A percentile compares a stretch with the other conserved stretches of the same genome.
Conservation (phyloP, 2,329 filamentous ascomycete genomes). For the Phoma herbarum region DNA sequence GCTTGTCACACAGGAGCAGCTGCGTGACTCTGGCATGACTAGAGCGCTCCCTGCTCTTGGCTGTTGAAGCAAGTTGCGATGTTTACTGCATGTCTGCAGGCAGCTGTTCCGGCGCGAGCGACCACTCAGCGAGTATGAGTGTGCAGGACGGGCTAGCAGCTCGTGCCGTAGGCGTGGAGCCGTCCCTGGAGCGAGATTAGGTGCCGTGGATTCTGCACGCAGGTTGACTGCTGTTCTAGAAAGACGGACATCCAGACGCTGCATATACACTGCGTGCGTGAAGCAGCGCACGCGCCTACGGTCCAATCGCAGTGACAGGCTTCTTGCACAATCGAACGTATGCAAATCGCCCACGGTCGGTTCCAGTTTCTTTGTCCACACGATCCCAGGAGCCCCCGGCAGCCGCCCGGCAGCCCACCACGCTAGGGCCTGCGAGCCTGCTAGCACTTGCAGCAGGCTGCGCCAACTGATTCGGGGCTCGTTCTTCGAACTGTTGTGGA, state of each 20-base stretch:
- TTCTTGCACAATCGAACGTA: constrained; percentile 24
- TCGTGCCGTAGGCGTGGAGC: constrained; percentile 12
- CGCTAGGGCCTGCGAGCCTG: constrained; percentile 28
- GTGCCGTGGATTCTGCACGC: neutral
- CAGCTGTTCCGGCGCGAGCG: neutral
- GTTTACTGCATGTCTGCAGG: neutral
- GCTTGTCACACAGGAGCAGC: neutral
- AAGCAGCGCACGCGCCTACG: neutral
- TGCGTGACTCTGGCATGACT: neutral
- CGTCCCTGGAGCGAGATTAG: constrained; percentile 4
- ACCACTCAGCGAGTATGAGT: neutral
- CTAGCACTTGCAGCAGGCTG: constrained; percentile 3
- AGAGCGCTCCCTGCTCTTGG: neutral
- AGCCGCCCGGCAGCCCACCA: constrained; percentile 33
- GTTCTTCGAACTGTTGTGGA: constrained; percentile 27
- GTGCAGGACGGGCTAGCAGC: constrained; percentile 3
- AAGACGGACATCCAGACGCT: no score
- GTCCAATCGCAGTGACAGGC: neutral
- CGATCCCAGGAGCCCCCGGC: constrained; percentile 18
- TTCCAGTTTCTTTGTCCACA: constrained; percentile 26
- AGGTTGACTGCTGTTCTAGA: neutral
- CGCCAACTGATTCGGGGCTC: constrained; percentile 22
- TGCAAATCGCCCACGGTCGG: constrained; percentile 14
- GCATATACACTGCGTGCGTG: neutral
- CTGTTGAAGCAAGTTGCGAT: neutral